phyloP scores from a whole-genome alignment of 164 flowering plant species.

The Magnolia sinica region DNA sequence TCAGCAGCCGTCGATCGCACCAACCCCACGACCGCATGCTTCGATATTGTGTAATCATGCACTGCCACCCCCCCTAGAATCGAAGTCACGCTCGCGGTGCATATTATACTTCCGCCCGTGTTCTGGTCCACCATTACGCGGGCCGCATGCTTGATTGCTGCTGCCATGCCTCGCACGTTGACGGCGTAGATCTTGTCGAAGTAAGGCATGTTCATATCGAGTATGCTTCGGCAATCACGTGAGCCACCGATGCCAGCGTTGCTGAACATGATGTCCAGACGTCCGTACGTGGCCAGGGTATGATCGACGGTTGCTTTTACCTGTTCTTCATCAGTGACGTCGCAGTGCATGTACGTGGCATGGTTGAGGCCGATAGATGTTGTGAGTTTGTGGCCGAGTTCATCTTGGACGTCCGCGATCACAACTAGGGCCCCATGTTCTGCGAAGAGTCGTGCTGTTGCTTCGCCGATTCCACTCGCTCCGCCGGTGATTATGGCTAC shows the following conservation, averaged over 20 bases:
- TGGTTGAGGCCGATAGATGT: conserved; percentile 30
- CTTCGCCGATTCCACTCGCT: conserved; percentile 35
- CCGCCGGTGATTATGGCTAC: conserved; percentile 26
- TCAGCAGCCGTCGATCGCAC: conserved; percentile 16
- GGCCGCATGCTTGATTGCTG: conserved; percentile 20
- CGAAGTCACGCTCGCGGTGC: conserved; percentile 26
- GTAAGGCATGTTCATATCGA: conserved; percentile 13
- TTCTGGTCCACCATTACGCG: conserved; percentile 22
- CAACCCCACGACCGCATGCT: conserved; percentile 31
- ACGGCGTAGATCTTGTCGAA: conserved; percentile 17
- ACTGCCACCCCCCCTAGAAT: conserved; percentile 15
- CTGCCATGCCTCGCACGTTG: conserved; percentile 20
- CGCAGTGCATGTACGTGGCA: conserved; percentile 36
- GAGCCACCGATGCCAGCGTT: conserved; percentile 2
- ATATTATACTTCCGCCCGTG: conserved; percentile 23
- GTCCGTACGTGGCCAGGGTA: not conserved
- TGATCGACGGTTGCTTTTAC: not conserved
- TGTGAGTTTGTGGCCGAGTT: conserved; percentile 14
- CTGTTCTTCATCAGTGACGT: conserved; percentile 1
- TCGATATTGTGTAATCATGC: conserved; percentile 18
- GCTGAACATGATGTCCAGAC: conserved; percentile 1
- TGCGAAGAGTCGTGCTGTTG: conserved; percentile 20
- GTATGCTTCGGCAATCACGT: conserved; percentile 4
- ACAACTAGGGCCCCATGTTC: conserved; percentile 27
- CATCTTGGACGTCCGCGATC: conserved; percentile 27